A percentile compares a stretch with the other conserved stretches of the same genome.
Evolutionary conservation across 176 grass and related monocot genomes (phyloP).

Genomic region (Rhynchospora pubera): DNA sequence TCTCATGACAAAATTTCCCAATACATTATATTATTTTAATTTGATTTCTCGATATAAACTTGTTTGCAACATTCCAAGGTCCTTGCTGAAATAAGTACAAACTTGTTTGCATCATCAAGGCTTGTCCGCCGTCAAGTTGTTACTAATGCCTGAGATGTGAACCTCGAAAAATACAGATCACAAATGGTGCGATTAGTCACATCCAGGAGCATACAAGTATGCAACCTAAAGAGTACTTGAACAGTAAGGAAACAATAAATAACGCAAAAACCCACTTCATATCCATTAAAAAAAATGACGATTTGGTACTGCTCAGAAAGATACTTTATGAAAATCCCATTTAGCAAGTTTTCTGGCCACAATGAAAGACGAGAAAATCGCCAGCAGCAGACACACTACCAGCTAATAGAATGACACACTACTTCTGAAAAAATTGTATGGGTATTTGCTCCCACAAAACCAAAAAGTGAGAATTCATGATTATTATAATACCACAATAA

Average conservation of each 20-base stretch:
- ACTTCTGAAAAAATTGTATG: neutral
- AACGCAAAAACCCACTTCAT: neutral
- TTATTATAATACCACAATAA: slow-evolving; percentile 1
- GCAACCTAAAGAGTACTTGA: too few species aligned
- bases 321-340: slow-evolving; percentile 9
- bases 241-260: neutral
- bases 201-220: neutral
- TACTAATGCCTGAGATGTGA: neutral
- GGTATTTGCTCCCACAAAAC: slow-evolving; percentile 4
- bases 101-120: neutral
- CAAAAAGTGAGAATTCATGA: slow-evolving; percentile 1
- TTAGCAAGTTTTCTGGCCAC: neutral
- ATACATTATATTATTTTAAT: too few species aligned
- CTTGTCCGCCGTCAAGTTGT: neutral
- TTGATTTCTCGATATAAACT: neutral
- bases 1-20: too few species aligned
- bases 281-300: neutral
- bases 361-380: neutral
- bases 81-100: neutral
- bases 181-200: neutral
- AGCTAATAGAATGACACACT: neutral
- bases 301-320: neutral
- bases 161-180: neutral
- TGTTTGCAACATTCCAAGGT: neutral
- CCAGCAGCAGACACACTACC: neutral